A percentile compares a stretch with the other conserved stretches of the same genome.
These are phyloP conservation scores for Rhodotorula graminis DNA, from an alignment of 768 basidiomycete genomes.

Conservation along the genomic window DNA sequence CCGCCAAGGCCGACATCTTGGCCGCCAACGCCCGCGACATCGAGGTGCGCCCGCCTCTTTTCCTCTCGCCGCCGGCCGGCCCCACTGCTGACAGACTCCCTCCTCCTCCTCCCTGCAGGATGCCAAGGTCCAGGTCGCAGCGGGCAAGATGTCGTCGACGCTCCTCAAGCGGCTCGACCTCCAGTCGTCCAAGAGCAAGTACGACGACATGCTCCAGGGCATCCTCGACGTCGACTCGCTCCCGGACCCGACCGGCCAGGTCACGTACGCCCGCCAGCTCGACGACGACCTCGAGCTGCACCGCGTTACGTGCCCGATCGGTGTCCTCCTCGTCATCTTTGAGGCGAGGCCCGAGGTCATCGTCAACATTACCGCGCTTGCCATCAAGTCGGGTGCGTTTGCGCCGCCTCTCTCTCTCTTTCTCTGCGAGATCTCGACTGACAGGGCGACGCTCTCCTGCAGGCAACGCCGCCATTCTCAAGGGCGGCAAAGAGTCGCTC, in stretches of 20 bases:
- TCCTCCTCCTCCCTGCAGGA: constrained; percentile 40
- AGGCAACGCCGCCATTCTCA: constrained; percentile 96
- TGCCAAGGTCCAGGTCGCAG: constrained; percentile 69
- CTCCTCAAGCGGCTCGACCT: constrained; percentile 80
- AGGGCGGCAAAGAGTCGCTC: constrained; percentile 93
- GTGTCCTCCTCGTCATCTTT: constrained; percentile 91
- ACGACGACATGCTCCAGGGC: constrained; percentile 89
- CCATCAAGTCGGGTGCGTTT: constrained; percentile 84
- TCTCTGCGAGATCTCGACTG: constrained; percentile 14
- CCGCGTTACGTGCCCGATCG: constrained; percentile 92
- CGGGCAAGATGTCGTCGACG: constrained; percentile 75
- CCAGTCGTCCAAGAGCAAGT: constrained; percentile 66
- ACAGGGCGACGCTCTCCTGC: background rate
- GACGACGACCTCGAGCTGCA: constrained; percentile 84
- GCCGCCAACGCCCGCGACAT: constrained; percentile 77
- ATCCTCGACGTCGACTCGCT: constrained; percentile 78
- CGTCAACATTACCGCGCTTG: constrained; percentile 90
- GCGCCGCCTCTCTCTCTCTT: no score
- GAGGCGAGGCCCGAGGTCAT: constrained; percentile 97
- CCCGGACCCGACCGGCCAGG: constrained; percentile 76
- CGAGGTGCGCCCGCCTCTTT: constrained; percentile 51
- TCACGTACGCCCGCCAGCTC: constrained; percentile 83
- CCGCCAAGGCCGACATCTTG: constrained; percentile 64
- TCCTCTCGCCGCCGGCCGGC: constrained; percentile 30
- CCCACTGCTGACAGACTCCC: background rate